Evolutionary conservation across 345 rosid species (phyloP), one percentile per base, ranked within the genome.

Genomic region (Boechera divaricarpa): DNA sequence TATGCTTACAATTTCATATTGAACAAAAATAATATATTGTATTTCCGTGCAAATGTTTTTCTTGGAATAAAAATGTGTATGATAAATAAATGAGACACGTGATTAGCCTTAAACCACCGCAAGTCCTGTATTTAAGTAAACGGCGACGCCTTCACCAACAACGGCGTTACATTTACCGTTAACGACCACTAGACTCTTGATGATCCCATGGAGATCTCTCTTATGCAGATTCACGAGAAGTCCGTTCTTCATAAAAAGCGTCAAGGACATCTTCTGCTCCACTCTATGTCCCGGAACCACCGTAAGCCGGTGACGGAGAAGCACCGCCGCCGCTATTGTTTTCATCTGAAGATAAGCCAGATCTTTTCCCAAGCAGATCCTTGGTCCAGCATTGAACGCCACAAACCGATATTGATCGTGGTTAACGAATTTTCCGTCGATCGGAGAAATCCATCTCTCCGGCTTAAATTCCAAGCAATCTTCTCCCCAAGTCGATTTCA

Each of bases 241-340:
- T 70, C 99, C 98, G 29, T 90, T 74, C 79, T 92, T 88, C 99
- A 95, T 92, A 79, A 92, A 95, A 67, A 5, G 98, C 39, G 98
- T 94, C 69, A 91, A 53, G 26, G 98, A 94, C 97, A 94, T 94
- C 82, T 94, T 94, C 87, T 94, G 99, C 92, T 90, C 94, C 79
- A 94, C 92, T 72, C 73, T 85, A 44, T 90, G 97, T 42, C 97
- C 98, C 7, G 86, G 53, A 45, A 78, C 91, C 74, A 90, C 70
- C 81, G 87, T 80, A 51, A 94, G 64, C 71, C 87, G 76, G 80
- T 94, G 97, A 76, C 94, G 82, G 63, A 90, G 77, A 63, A 94
- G 70, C 52, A 85, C 86, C 24, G 97, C 97, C 63, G 96, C 91
- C 12, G 90, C 98, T 35, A 92, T 86, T 29, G 98, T 88, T 66